Percentiles rank a stretch among this genome's conserved stretches.
Evolutionary conservation across 2,329 filamentous ascomycete species (phyloP).

Genomic region (Blastomyces silverae): DNA sequence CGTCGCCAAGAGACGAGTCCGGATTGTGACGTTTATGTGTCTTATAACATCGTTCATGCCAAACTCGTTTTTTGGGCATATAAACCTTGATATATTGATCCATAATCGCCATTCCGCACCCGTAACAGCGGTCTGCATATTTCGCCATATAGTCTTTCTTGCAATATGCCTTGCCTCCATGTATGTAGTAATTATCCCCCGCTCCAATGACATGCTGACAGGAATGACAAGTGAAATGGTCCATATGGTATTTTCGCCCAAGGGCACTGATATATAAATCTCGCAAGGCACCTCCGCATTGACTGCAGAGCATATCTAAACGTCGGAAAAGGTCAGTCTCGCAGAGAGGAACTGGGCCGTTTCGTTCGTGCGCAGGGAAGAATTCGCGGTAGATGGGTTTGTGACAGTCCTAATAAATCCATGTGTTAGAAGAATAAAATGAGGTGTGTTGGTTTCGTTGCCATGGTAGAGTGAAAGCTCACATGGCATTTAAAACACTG

Average conservation of each 20-base stretch:
- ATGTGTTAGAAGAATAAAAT: neutral
- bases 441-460: neutral
- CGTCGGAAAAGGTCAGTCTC: constrained; percentile 6
- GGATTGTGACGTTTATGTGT: constrained; percentile 10
- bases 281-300: constrained; percentile 8
- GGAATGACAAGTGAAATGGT: constrained; percentile 8
- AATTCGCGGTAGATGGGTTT: constrained; percentile 4
- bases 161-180: constrained; percentile 6
- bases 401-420: constrained; percentile 4
- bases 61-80: neutral
- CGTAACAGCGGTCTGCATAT: constrained; percentile 1
- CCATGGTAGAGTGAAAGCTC: neutral
- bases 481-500: constrained; percentile 11
- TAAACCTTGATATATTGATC: constrained; percentile 10
- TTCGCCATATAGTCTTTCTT: constrained; percentile 5
- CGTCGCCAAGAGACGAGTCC: neutral
- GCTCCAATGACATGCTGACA: constrained; percentile 5
- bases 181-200: constrained; percentile 9
- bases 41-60: constrained; percentile 8
- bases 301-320: constrained; percentile 8
- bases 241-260: constrained; percentile 8
- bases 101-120: constrained; percentile 6
- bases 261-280: constrained; percentile 8
- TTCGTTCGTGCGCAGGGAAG: neutral
- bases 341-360: constrained; percentile 6